Conservation (phyloP, 2,329 filamentous ascomycete species). For the Fusarium sp. region DNA sequence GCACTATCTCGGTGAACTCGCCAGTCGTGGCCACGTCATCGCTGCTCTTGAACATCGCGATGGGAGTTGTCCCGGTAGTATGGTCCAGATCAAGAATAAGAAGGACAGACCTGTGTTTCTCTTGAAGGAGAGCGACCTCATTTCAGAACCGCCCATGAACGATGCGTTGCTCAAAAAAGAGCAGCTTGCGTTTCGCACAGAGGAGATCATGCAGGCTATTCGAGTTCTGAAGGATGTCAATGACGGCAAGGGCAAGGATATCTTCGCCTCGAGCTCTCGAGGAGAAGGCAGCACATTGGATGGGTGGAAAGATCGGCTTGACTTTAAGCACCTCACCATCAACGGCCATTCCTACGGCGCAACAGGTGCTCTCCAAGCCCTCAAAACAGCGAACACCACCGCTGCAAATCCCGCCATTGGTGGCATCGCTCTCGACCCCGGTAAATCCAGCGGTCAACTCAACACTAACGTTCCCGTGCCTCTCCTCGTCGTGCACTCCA, state of each 20-base stretch:
- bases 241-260: slow-evolving; percentile 47
- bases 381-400: slow-evolving; percentile 54
- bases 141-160: slow-evolving; percentile 46
- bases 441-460: slow-evolving; percentile 69
- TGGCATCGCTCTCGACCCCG: slow-evolving; percentile 71
- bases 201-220: slow-evolving; percentile 58
- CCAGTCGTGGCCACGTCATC: slow-evolving; percentile 59
- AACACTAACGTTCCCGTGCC: slow-evolving; percentile 68
- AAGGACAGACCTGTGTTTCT: slow-evolving; percentile 46
- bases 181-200: slow-evolving; percentile 61
- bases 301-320: slow-evolving; percentile 63
- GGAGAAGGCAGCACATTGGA: slow-evolving; percentile 57
- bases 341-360: slow-evolving; percentile 74
- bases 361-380: slow-evolving; percentile 68
- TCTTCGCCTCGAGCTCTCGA: slow-evolving; percentile 55
- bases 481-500: slow-evolving; percentile 69
- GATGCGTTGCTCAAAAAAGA: slow-evolving; percentile 52
- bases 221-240: slow-evolving; percentile 53
- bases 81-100: slow-evolving; percentile 47
- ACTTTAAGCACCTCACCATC: slow-evolving; percentile 63
- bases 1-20: slow-evolving; percentile 59
- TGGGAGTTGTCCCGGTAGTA: slow-evolving; percentile 58
- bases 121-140: slow-evolving; percentile 49
- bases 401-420: slow-evolving; percentile 55
- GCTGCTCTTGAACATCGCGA: slow-evolving; percentile 63